These are phyloP conservation scores for Penicillium coprophilum DNA, from an alignment of 495 filamentous ascomycete genomes.

Conservation along the genomic window DNA sequence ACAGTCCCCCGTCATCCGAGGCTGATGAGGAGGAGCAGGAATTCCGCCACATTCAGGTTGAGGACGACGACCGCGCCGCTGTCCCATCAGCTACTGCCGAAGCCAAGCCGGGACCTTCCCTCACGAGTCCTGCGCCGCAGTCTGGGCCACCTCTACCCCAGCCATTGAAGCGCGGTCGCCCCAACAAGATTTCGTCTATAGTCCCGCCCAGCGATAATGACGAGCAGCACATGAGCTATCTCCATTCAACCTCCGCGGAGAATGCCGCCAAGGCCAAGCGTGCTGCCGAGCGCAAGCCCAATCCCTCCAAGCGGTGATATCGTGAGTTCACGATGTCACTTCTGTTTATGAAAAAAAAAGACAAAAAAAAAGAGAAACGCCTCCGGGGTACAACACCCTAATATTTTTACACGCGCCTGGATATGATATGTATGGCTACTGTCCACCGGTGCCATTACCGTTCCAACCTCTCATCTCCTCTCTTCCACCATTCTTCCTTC, in stretches of 20 bases:
- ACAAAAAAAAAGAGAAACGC: background rate
- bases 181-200: conserved; percentile 46
- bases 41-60: conserved; percentile 53
- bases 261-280: conserved; percentile 29
- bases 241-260: conserved; percentile 41
- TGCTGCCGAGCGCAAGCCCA: conserved; percentile 21
- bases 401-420: background rate
- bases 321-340: background rate
- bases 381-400: background rate
- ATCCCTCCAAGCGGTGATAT: background rate
- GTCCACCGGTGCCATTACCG: background rate
- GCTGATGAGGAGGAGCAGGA: conserved; percentile 48
- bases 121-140: conserved; percentile 34
- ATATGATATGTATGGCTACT: background rate
- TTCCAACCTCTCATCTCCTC: background rate
- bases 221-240: conserved; percentile 51
- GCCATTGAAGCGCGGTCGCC: conserved; percentile 44
- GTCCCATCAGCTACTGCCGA: conserved; percentile 34
- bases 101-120: conserved; percentile 38
- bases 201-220: conserved; percentile 43
- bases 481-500: background rate
- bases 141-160: conserved; percentile 39
- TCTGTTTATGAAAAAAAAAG: background rate
- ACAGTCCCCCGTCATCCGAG: conserved; percentile 45
- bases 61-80: conserved; percentile 48